Evolutionary conservation across 2,329 filamentous ascomycete species (phyloP), one percentile per base, ranked within the genome.

Genomic region (Fusarium graminum): DNA sequence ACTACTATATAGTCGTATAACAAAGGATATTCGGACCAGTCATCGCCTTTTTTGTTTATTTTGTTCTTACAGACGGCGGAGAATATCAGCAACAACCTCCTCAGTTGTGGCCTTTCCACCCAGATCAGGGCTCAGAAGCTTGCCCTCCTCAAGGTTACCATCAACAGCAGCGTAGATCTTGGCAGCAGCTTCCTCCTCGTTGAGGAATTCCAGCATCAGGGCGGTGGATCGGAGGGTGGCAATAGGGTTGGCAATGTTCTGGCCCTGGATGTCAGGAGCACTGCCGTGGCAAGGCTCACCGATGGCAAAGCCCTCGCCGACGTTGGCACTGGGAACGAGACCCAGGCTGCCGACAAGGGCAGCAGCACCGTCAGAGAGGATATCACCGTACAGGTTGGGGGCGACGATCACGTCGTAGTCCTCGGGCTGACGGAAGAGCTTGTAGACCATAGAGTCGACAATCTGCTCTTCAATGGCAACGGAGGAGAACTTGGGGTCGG

Each of bases 381-480:
- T 95, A 80, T 99, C 95, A 70, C 95, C 95, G 81, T 99, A 98
- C 63, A 99, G 86, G 82, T 98, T 98, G 51, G 94, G 95, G 10
- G 94, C 95, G 44, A 99, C 95, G 72, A 99, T 97, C 70, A 98
- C 94, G 78, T 99, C 95, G 88, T 98, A 99, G 75, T 90, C 91
- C 75, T 90, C 86, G 41, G 95, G 95, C 81, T 98, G 93, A 65
- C 94, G 92, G 89, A 98, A 98, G 57, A 99, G 91, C 85, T 98
- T 98, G 88, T 98, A 98, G 59, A 98, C 93, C 95, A 99, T 99
- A 64, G 91, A 94, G 81, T 99, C 95, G 66, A 99, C 94, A 72
- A 99, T 99, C 83, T 99, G 95, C 85, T 98, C 95, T 80, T 98
- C 95, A 53, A 97, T 85, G 40, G 81, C 81, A 52, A 97, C 82